Evolutionary conservation across 305 asterid species (phyloP).

Genomic region (Coffea humblotiana): DNA sequence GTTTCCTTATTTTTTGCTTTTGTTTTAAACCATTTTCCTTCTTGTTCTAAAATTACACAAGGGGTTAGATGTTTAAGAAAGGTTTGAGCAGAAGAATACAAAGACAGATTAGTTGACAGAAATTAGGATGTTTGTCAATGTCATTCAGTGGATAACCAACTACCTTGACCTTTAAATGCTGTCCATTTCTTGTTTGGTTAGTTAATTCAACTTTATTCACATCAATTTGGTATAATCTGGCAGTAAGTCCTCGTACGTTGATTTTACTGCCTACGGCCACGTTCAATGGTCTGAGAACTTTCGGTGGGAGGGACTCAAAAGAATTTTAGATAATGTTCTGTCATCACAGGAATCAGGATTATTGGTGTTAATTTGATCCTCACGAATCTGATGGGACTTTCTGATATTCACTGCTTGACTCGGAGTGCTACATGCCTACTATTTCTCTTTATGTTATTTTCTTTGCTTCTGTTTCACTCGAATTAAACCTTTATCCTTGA

Average conservation of each 20-base stretch:
- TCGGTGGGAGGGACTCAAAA: background rate
- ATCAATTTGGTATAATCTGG: background rate
- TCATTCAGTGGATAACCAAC: conserved; percentile 28
- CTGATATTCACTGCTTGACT: background rate
- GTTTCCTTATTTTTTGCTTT: background rate
- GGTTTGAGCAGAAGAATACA: background rate
- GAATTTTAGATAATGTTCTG: background rate
- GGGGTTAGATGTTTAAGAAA: background rate
- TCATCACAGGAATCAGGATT: background rate
- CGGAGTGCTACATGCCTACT: background rate
- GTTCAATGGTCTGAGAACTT: background rate
- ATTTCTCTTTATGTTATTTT: too few species aligned
- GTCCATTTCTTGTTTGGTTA: conserved; percentile 10
- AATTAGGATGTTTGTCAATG: conserved; percentile 19
- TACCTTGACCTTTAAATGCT: conserved; percentile 21
- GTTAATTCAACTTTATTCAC: conserved; percentile 1
- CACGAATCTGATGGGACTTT: background rate
- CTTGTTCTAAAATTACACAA: background rate
- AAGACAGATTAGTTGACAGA: conserved; percentile 5
- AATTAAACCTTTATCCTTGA: background rate
- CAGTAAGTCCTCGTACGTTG: conserved; percentile 7
- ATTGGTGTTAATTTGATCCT: background rate
- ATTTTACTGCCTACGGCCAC: background rate
- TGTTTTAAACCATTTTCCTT: background rate
- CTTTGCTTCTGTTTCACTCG: background rate